These are phyloP conservation scores for Teratosphaeria zuluensis DNA, from an alignment of 2,329 filamentous ascomycete species.

Conservation along the genomic window DNA sequence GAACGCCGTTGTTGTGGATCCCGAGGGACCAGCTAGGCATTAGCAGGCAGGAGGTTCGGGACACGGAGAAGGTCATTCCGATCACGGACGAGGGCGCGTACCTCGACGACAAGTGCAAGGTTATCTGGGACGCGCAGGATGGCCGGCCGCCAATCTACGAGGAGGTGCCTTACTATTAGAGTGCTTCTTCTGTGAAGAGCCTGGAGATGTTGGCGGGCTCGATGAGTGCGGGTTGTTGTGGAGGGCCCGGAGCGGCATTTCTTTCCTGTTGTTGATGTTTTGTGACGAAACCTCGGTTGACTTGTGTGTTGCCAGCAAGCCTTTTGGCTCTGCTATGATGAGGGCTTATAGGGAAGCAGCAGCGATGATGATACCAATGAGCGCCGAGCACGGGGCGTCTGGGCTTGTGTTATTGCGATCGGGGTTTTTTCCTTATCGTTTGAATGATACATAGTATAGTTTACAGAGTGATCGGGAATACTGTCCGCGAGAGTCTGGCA, in stretches of 20 bases:
- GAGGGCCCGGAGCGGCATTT: background rate
- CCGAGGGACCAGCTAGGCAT: constrained; percentile 66
- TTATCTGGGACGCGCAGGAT: constrained; percentile 48
- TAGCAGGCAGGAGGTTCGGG: constrained; percentile 64
- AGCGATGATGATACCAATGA: background rate
- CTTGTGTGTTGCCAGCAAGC: background rate
- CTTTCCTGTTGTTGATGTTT: background rate
- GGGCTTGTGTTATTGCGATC: background rate
- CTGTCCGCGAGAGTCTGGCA: too few relatives aligned
- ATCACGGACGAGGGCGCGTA: constrained; percentile 72
- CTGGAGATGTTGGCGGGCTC: background rate
- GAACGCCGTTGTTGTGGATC: constrained; percentile 71
- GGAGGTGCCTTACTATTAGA: constrained; percentile 45
- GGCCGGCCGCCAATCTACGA: constrained; percentile 50
- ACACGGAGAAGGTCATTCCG: constrained; percentile 60
- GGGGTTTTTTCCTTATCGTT: background rate
- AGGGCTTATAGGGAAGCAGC: background rate
- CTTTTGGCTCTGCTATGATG: background rate
- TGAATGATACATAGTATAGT: background rate
- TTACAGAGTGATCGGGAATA: background rate
- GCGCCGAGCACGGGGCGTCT: background rate
- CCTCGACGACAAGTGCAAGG: constrained; percentile 60
- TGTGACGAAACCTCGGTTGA: background rate
- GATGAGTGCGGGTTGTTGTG: background rate
- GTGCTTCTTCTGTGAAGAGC: background rate